Conservation (phyloP, 2,329 filamentous ascomycete genomes). For the Trichophyton verrucosum region DNA sequence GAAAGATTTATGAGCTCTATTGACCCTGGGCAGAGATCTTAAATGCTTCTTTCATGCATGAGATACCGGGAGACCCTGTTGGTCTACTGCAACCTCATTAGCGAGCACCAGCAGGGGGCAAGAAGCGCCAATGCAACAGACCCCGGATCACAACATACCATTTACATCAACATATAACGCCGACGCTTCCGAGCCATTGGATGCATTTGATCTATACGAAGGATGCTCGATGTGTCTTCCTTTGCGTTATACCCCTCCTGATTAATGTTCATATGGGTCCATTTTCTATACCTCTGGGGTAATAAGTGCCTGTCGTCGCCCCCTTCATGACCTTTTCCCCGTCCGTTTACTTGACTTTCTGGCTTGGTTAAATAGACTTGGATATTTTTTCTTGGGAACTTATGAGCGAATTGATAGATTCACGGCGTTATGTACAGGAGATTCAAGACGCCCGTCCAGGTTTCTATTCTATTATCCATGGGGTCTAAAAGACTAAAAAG, state of each 20-base stretch:
- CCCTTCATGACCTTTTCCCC: neutral
- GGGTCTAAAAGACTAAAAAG: too few relatives aligned
- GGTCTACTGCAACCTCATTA: neutral
- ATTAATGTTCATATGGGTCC: neutral
- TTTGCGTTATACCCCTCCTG: neutral
- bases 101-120: neutral
- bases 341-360: neutral
- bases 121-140: neutral
- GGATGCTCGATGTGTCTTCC: too few relatives aligned
- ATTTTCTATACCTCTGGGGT: neutral
- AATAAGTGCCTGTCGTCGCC: too few relatives aligned
- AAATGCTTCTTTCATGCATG: neutral
- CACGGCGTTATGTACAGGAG: neutral
- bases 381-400: neutral
- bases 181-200: too few relatives aligned
- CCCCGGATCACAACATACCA: neutral
- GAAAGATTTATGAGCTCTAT: conserved; percentile 53
- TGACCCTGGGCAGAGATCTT: conserved; percentile 24
- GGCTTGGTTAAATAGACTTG: neutral
- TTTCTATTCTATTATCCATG: neutral
- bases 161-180: neutral
- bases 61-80: neutral
- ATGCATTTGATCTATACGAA: too few relatives aligned
- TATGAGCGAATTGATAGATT: neutral
- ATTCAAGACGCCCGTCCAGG: neutral